Percentiles rank a stretch among this genome's conserved stretches.
Conservation (phyloP, 192 early-diverging fungal species). For the Umbelopsis isabellina region DNA sequence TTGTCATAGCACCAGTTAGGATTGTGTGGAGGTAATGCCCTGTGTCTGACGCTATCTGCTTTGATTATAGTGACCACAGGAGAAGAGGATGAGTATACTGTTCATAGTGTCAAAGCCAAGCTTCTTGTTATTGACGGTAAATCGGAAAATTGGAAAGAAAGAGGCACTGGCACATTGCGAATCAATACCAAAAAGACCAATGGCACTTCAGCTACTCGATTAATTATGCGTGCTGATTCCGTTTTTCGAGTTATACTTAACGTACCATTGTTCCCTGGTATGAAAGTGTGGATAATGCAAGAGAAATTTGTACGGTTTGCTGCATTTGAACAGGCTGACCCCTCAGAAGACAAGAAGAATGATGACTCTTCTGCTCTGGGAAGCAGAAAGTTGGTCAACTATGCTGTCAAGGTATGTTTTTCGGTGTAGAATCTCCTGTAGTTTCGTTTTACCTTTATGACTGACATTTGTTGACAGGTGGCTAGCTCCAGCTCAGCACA, state of each 20-base stretch:
- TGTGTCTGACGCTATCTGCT: background rate
- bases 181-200: conserved; percentile 32
- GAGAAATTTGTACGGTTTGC: conserved; percentile 45
- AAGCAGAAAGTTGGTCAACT: conserved; percentile 26
- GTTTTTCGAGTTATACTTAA: conserved; percentile 50
- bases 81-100: conserved; percentile 46
- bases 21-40: too few relatives aligned
- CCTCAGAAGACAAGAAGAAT: conserved; percentile 11
- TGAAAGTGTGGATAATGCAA: conserved; percentile 41
- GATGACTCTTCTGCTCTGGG: conserved; percentile 1
- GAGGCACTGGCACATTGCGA: conserved; percentile 44
- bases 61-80: conserved; percentile 40
- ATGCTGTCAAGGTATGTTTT: conserved; percentile 30
- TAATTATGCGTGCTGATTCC: conserved; percentile 50
- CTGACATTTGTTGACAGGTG: conserved; percentile 1
- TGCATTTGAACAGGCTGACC: conserved; percentile 35
- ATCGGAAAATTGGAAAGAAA: conserved; percentile 40
- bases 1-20: background rate
- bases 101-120: conserved; percentile 43
- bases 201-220: conserved; percentile 20
- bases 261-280: conserved; percentile 38
- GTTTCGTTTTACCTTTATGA: background rate
- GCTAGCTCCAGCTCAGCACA: conserved; percentile 22
- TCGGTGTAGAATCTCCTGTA: background rate
- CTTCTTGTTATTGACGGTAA: conserved; percentile 38